Evolutionary conservation across 257 asterid genomes (phyloP).

Genomic region (Primulina eburnea): DNA sequence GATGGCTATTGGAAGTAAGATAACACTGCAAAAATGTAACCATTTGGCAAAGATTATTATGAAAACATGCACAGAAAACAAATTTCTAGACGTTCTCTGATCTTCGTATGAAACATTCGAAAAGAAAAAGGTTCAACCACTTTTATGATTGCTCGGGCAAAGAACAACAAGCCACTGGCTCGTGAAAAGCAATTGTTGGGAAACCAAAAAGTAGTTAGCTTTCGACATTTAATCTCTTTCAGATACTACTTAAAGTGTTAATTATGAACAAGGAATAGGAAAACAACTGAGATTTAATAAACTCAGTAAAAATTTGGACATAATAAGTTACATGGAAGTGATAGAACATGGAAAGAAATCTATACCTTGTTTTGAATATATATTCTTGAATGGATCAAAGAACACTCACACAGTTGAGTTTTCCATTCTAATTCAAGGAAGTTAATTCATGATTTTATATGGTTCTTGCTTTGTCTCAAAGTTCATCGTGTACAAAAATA

Average conservation of each 20-base stretch:
- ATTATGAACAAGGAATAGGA: not conserved
- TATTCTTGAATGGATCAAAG: not conserved
- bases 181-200: not conserved
- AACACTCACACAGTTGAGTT: not conserved
- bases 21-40: constrained; percentile 53
- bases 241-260: not conserved
- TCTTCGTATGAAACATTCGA: not conserved
- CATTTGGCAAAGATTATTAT: not conserved
- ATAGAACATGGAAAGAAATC: not conserved
- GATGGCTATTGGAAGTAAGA: constrained; percentile 71
- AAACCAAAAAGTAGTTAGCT: not conserved
- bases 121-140: not conserved
- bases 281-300: not conserved
- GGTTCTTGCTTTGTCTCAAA: not conserved
- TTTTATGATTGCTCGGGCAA: not conserved
- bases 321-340: not conserved
- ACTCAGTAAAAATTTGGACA: not conserved
- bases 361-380: not conserved
- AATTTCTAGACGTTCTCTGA: constrained; percentile 13
- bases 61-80: not conserved
- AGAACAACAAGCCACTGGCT: not conserved
- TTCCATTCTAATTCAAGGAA: not conserved
- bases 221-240: not conserved
- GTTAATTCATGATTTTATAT: not conserved
- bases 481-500: not conserved